Evolutionary conservation across 257 asterid species (phyloP), one percentile per base, ranked within the genome.

Genomic region (Solanum piurae): DNA sequence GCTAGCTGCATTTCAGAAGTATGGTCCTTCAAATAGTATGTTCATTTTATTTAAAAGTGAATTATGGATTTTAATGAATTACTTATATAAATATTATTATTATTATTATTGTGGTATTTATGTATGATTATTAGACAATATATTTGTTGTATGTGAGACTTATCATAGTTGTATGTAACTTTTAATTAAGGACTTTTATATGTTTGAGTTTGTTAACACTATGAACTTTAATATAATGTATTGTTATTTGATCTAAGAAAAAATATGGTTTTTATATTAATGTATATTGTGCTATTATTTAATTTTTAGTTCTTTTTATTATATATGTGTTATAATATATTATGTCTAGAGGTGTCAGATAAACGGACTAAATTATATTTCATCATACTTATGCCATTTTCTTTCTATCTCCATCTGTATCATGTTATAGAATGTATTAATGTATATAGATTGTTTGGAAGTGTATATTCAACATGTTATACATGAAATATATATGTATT

Each of bases 21-120:
- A 29, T 96, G 97, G 97, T 55, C 88, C 66, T 96, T 96, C 97
- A 95, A 93, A 8, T 85, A 68, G 34, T 93, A 94, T 89, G 93
- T 86, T 86, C 87, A 82, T 86, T 87, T 94, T 13, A 52, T 23
- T 62, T 62, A 23, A 23, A 62, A 62, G 71, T 62, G 71, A 62
- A 62, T 20, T 27, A 36, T 29, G 25, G 58, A 31, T 60, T 83
- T 55, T 79, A 49, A 42, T 76, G n/a, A 69, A 9, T 46, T 79
- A 27, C 37, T 79, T 44, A 79, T 79, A 79, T 27, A 13, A 44
- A 79, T 29, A 46, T 9, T 80, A 46, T 31, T 69, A 74, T 16
- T 27, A 29, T 27, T 66, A 72, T 25, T 13, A 25, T 44, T 46
- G 27, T 46, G 64, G 84, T 42, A 42, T 74, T 36, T 74, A 74